Conservation (phyloP, 495 filamentous ascomycete genomes). For the Lineolata rhizophorae region DNA sequence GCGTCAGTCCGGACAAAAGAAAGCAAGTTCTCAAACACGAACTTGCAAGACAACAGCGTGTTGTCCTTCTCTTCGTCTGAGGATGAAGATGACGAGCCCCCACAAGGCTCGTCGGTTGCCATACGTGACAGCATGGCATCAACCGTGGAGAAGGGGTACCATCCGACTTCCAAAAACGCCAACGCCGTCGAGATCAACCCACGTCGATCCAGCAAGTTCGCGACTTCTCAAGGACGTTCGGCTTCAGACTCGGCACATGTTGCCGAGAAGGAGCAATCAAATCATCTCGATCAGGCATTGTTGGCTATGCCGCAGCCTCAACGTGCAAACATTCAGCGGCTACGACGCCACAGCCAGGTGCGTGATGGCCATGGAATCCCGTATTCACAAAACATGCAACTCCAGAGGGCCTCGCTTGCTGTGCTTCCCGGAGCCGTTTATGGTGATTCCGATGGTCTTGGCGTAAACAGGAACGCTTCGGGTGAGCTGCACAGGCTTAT, state of each 20-base stretch:
- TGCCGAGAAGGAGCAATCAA: neutral
- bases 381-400: too few species aligned
- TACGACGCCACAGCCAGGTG: too few species aligned
- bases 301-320: neutral
- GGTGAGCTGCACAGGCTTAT: too few species aligned
- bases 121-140: conserved; percentile 6
- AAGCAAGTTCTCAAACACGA: conserved; percentile 23
- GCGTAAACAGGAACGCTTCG: too few species aligned
- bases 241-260: neutral
- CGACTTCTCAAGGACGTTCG: neutral
- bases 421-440: too few species aligned
- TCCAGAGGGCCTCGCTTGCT: too few species aligned
- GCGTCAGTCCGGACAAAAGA: conserved; percentile 4
- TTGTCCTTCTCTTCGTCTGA: conserved; percentile 36
- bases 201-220: conserved; percentile 1
- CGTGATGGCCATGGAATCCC: too few species aligned
- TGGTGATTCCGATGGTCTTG: too few species aligned
- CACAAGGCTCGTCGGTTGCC: neutral
- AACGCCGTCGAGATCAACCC: conserved; percentile 12
- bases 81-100: conserved; percentile 25
- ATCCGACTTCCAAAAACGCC: conserved; percentile 7
- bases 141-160: conserved; percentile 1
- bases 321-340: too few species aligned
- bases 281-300: neutral
- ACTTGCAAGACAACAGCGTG: conserved; percentile 29